Conservation (phyloP, 768 basidiomycete species). For the Lactifluus piperatus region DNA sequence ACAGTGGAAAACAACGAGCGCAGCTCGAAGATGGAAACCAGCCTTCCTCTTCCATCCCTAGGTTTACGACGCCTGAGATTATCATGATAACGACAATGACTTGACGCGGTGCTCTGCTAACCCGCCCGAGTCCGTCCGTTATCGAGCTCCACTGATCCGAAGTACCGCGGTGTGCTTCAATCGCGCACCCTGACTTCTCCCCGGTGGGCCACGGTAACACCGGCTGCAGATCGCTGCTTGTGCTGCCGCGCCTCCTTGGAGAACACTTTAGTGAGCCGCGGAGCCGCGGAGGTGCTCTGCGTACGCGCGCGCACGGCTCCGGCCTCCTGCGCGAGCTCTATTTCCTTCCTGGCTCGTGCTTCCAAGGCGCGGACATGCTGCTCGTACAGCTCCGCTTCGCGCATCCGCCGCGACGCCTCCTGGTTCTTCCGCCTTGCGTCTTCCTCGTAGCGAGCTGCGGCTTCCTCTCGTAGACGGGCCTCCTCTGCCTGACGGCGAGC, state of each 20-base stretch:
- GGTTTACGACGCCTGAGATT: not conserved
- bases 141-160: not conserved
- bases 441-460: slow-evolving; percentile 9
- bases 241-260: slow-evolving; percentile 3
- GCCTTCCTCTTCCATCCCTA: not conserved
- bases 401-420: slow-evolving; percentile 13
- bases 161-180: not conserved
- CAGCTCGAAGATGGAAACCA: slow-evolving; percentile 10
- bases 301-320: not conserved
- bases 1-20: not conserved
- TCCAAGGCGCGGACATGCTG: slow-evolving; percentile 2
- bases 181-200: slow-evolving; percentile 10
- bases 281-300: not conserved
- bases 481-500: slow-evolving; percentile 9
- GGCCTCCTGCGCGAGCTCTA: slow-evolving; percentile 1
- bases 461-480: slow-evolving; percentile 12
- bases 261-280: not conserved
- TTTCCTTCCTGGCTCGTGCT: slow-evolving; percentile 1
- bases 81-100: not conserved
- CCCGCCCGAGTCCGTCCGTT: not conserved
- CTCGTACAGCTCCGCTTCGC: slow-evolving; percentile 4
- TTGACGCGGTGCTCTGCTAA: slow-evolving; percentile 3
- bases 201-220: not conserved
- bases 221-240: not conserved
- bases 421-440: slow-evolving; percentile 11